Conservation (phyloP, 495 filamentous ascomycete species). For the Hypoxylon fragiforme region DNA sequence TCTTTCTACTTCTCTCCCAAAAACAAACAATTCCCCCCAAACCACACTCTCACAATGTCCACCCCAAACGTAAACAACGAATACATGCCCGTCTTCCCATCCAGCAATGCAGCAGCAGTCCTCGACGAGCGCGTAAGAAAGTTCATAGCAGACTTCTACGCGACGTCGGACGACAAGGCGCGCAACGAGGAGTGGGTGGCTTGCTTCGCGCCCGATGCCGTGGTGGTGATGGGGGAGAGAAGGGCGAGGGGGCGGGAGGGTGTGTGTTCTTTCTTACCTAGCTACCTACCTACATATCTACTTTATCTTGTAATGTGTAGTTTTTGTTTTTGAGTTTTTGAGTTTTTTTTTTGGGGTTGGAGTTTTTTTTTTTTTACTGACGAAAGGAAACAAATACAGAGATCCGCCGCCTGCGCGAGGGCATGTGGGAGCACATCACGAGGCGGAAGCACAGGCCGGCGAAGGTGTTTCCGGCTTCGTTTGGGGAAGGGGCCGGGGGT, state of each 20-base stretch:
- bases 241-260: constrained; percentile 37
- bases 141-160: constrained; percentile 45
- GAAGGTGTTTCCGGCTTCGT: constrained; percentile 42
- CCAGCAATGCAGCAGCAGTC: constrained; percentile 12
- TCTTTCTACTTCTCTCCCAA: no score
- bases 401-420: constrained; percentile 24
- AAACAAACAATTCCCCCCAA: no score
- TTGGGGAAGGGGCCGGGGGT: constrained; percentile 6
- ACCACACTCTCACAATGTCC: no score
- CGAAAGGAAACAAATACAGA: no score
- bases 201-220: constrained; percentile 40
- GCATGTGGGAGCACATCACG: constrained; percentile 37
- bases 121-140: constrained; percentile 29
- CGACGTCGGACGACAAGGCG: constrained; percentile 40
- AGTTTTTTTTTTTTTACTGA: no score
- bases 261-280: constrained; percentile 21
- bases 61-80: no score
- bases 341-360: no score
- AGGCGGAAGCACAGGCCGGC: constrained; percentile 35
- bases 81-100: constrained; percentile 40
- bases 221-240: constrained; percentile 39
- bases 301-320: no score
- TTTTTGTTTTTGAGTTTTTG: no score
- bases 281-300: no score
- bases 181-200: constrained; percentile 45